Evolutionary conservation across 164 flowering plant genomes (phyloP).

Genomic region (Platanus orientalis): DNA sequence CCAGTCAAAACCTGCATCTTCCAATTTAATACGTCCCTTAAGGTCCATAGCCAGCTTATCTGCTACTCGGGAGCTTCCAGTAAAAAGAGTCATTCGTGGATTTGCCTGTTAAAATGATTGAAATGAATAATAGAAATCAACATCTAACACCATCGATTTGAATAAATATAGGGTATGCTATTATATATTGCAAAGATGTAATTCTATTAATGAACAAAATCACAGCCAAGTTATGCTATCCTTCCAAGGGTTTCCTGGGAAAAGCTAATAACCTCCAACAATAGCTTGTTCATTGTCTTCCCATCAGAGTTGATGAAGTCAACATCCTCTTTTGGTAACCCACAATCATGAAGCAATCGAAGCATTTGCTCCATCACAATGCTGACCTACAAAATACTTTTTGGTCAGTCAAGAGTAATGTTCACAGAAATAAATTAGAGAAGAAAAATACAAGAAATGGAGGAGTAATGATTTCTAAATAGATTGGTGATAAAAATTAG

Average conservation of each 20-base stretch:
- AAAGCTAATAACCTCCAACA: constrained; percentile 64
- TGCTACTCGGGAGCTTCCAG: constrained; percentile 96
- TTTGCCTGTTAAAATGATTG: constrained; percentile 50
- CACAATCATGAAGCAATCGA: constrained; percentile 82
- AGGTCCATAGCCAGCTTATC: constrained; percentile 88
- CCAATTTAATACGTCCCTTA: constrained; percentile 82
- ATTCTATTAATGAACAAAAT: not conserved
- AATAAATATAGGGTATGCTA: not conserved
- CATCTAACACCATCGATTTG: not conserved
- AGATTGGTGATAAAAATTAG: too few relatives aligned
- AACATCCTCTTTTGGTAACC: constrained; percentile 76
- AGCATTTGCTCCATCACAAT: constrained; percentile 99
- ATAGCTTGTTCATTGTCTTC: constrained; percentile 77
- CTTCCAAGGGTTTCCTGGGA: not conserved
- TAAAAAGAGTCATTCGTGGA: constrained; percentile 93
- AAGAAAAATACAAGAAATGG: not conserved
- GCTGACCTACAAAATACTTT: constrained; percentile 53
- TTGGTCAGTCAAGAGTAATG: not conserved
- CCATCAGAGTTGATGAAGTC: constrained; percentile 97
- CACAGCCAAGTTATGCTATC: not conserved
- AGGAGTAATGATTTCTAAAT: not conserved
- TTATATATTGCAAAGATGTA: not conserved
- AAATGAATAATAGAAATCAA: not conserved
- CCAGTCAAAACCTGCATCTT: constrained; percentile 99
- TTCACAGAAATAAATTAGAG: not conserved